Evolutionary conservation across 225 moss, liverwort and hornwort genomes (phyloP), one percentile per base, ranked within the genome.

Genomic region (Physcomitrellopsis africana): DNA sequence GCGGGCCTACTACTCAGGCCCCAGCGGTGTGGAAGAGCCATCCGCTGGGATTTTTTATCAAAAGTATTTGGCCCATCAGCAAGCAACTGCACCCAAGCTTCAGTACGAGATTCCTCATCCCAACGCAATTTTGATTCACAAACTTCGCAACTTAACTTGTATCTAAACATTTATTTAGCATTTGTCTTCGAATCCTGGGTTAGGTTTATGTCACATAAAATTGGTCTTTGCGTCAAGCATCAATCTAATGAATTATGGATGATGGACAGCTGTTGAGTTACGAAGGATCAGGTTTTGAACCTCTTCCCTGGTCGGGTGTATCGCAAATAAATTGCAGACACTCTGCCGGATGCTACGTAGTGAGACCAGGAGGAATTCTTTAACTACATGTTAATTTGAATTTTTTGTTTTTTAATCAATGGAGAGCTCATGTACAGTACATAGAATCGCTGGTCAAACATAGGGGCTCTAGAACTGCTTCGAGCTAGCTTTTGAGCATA

Each of bases 1-100:
- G 55, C 86, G 89, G 64, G 91, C 86, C 3, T 96, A 96, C 72
- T 89, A 86, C 77, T 85, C 90, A 41, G 96, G 96, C 55, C 92
- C 94, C 27, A 88, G 88, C 63, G 94, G 85, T 29, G 88, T 91
- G 76, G 91, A 92, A 10, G 84, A 92, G 62, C 83, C 92, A 72
- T 71, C 84, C 76, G 91, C 94, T 65, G 83, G 79, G 69, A 83
- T 90, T 18, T 96, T 86, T 73, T 92, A 94, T 86, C 78, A 85
- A 18, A 89, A 84, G 54, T 96, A 86, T 81, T 26, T 87, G 77
- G 79, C 83, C 51, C 80, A 73, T 57, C 78, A 42, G 41, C 79
- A 41, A 67, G 67, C 78, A 43, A 8, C 62, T 45, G 74, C 76
- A 26, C 58, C 68, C 74, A 70, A 81, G 74, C 79, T 79, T 43